phyloP scores from a whole-genome alignment of 768 basidiomycete genomes.

The Panellus pusillus region DNA sequence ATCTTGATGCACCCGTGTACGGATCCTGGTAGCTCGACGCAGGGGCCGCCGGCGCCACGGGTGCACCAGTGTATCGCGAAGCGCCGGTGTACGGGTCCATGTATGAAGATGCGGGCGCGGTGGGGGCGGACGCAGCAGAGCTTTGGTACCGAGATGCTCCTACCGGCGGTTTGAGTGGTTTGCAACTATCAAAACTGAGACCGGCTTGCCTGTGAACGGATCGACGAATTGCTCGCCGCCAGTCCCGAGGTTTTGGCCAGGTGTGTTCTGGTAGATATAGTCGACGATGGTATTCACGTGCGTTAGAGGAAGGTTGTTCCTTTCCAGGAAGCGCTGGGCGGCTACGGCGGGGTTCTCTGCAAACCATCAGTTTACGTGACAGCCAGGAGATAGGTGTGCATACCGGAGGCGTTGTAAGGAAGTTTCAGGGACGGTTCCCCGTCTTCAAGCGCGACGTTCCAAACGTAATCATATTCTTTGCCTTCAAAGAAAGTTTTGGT shows the following conservation, averaged over 20 bases:
- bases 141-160: slow-evolving; percentile 68
- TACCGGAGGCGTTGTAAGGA: slow-evolving; percentile 88
- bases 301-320: slow-evolving; percentile 76
- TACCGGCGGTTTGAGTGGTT: slow-evolving; percentile 24
- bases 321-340: slow-evolving; percentile 83
- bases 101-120: slow-evolving; percentile 37
- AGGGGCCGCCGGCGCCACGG: slow-evolving; percentile 32
- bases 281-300: slow-evolving; percentile 89
- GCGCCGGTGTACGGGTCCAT: slow-evolving; percentile 75
- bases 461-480: slow-evolving; percentile 98
- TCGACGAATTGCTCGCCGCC: slow-evolving; percentile 66
- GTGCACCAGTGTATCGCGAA: slow-evolving; percentile 56
- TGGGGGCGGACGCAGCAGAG: slow-evolving; percentile 32
- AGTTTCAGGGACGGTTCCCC: slow-evolving; percentile 91
- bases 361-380: not conserved
- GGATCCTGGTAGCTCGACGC: slow-evolving; percentile 54
- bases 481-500: slow-evolving; percentile 73
- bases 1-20: slow-evolving; percentile 69
- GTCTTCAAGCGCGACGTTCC: slow-evolving; percentile 95
- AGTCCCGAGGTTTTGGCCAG: slow-evolving; percentile 68
- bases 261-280: slow-evolving; percentile 92
- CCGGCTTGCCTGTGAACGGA: slow-evolving; percentile 77
- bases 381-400: slow-evolving; percentile 21
- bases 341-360: slow-evolving; percentile 89
- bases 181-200: slow-evolving; percentile 5